These are phyloP conservation scores for Phytophthora pistaciae DNA, from an alignment of 352 stramenopile genomes.

Conservation along the genomic window DNA sequence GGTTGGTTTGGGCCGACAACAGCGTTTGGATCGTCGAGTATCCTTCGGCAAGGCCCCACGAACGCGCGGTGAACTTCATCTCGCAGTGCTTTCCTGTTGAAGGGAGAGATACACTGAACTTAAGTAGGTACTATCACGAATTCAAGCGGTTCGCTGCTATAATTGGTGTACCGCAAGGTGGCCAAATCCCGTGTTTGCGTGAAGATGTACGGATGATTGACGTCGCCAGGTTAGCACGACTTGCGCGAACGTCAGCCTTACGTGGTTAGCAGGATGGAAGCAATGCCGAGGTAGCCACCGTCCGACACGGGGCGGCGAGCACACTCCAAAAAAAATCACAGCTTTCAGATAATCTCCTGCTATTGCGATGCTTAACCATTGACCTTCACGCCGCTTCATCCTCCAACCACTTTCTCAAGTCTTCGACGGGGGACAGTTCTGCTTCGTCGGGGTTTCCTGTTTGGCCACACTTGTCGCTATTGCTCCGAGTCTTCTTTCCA, in stretches of 20 bases:
- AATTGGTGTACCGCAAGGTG: background rate
- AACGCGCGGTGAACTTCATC: no score
- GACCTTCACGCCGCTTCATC: background rate
- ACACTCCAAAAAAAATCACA: background rate
- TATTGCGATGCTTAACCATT: background rate
- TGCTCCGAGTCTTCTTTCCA: slow-evolving; percentile 12
- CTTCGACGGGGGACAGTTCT: background rate
- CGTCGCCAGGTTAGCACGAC: background rate
- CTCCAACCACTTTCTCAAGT: background rate
- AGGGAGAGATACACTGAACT: no score
- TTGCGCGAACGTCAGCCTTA: background rate
- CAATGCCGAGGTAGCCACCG: no score
- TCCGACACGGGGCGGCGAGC: background rate
- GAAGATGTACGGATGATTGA: background rate
- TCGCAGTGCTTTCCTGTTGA: no score
- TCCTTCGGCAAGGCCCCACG: no score
- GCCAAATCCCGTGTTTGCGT: background rate
- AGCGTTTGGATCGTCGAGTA: no score
- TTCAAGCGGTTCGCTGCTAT: no score
- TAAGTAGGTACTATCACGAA: no score
- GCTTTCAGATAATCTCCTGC: background rate
- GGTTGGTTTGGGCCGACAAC: no score
- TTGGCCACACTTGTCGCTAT: background rate
- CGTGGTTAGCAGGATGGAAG: background rate
- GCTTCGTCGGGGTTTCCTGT: background rate